phyloP scores from a whole-genome alignment of 2,329 filamentous ascomycete genomes.

The Fusarium verrucosum region DNA sequence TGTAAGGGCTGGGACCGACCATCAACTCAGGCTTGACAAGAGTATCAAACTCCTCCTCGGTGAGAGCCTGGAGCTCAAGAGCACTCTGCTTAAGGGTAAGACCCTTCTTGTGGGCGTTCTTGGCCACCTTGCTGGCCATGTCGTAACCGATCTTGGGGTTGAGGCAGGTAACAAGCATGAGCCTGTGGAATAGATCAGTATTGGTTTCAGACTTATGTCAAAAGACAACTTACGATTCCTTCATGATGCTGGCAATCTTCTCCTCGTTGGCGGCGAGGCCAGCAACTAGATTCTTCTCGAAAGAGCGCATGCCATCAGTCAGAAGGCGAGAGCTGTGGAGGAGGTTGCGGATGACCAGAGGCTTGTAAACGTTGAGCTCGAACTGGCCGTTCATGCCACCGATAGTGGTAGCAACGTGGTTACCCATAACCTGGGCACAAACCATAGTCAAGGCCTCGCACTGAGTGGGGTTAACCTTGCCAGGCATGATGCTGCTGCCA shows the following conservation, averaged over 20 bases:
- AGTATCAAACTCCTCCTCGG: slow-evolving; percentile 86
- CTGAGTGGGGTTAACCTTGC: slow-evolving; percentile 99
- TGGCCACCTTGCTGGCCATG: slow-evolving; percentile 95
- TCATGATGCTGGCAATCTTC: slow-evolving; percentile 87
- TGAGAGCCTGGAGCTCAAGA: slow-evolving; percentile 90
- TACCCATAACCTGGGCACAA: slow-evolving; percentile 97
- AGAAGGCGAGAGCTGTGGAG: slow-evolving; percentile 91
- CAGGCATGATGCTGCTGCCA: slow-evolving; percentile 97
- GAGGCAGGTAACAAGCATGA: slow-evolving; percentile 98
- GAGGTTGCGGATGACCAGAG: slow-evolving; percentile 92
- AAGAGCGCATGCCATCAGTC: slow-evolving; percentile 91
- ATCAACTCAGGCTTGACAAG: slow-evolving; percentile 94
- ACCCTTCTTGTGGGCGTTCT: slow-evolving; percentile 99
- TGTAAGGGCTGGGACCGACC: slow-evolving; percentile 79
- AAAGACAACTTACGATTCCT: slow-evolving; percentile 78
- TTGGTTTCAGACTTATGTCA: neutral
- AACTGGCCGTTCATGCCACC: slow-evolving; percentile 98
- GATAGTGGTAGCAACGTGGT: slow-evolving; percentile 91
- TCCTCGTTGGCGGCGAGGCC: slow-evolving; percentile 94
- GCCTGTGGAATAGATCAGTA: slow-evolving; percentile 58
- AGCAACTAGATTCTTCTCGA: slow-evolving; percentile 90
- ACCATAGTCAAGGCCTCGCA: slow-evolving; percentile 98
- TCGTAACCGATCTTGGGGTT: slow-evolving; percentile 98
- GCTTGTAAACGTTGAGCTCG: slow-evolving; percentile 99
- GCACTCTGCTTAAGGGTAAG: slow-evolving; percentile 92